Evolutionary conservation across 441 rosid genomes (phyloP), one percentile per base, ranked within the genome.

Genomic region (Adansonia madagascariensis): DNA sequence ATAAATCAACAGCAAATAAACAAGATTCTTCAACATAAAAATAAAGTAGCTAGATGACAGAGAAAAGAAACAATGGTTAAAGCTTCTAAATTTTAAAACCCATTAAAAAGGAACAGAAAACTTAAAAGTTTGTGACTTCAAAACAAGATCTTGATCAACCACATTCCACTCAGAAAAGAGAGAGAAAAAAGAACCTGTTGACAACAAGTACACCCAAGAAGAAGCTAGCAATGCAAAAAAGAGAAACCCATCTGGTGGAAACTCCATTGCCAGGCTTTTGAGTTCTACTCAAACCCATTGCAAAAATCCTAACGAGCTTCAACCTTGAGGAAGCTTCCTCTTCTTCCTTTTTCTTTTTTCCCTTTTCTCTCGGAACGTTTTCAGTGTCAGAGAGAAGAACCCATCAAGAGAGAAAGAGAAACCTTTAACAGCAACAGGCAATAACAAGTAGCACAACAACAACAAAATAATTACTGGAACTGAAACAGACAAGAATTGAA

Each of bases 201-300:
- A 92, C 90, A 82, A 95, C 86, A 86, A 93, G 88, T 86, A 88
- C 91, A 68, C 98, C 98, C 57, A 91, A 88, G 89, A 93, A 79
- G 88, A 95, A 95, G 87, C 97, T 95, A 67, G 91, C 91, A 87
- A 89, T 84, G 89, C 97, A 95, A 85, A 91, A 92, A 75, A 89
- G 24, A 76, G 90, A 82, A 75, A 92, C 96, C 93, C 97, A 92
- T 88, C 88, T 88, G 63, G 93, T 85, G 70, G 98, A 90, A 73
- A 95, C 87, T 82, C 97, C 98, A 81, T 83, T 87, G 74, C 70
- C 74, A 76, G 70, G 76, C 83, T 89, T 95, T 78, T 87, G 94
- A 89, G 92, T 82, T 80, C 99, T 91, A 83, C 84, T 85, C 61
- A 88, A 75, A 82, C 94, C 98, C 96, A 94, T 92, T 76, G 74